Evolutionary conservation across 495 filamentous ascomycete genomes (phyloP).

Genomic region (Hypoxylon perforatum): DNA sequence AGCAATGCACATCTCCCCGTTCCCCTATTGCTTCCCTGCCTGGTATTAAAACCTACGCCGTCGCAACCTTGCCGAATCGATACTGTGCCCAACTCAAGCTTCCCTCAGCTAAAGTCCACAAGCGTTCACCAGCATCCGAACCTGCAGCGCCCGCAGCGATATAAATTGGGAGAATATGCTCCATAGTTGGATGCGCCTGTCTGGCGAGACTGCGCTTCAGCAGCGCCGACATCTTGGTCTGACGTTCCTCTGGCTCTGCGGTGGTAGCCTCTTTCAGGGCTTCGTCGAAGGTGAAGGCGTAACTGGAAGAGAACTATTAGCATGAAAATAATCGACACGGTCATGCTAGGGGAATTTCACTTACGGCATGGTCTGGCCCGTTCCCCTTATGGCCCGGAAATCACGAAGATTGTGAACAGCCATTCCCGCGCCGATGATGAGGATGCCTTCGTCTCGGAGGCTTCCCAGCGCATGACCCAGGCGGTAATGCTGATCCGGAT

Average conservation of each 20-base stretch:
- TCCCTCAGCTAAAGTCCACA: slow-evolving; percentile 69
- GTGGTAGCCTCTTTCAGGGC: slow-evolving; percentile 71
- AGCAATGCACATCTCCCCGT: no score
- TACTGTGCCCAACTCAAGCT: slow-evolving; percentile 74
- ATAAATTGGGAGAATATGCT: slow-evolving; percentile 69
- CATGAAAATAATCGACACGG: not conserved
- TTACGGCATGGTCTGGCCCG: slow-evolving; percentile 54
- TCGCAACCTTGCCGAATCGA: no score
- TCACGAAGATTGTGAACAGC: slow-evolving; percentile 77
- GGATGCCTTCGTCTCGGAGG: slow-evolving; percentile 72
- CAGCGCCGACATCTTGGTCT: slow-evolving; percentile 65
- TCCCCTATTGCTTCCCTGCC: no score
- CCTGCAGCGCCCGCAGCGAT: slow-evolving; percentile 71
- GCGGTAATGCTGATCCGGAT: slow-evolving; percentile 69
- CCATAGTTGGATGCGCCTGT: slow-evolving; percentile 72
- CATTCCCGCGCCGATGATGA: slow-evolving; percentile 77
- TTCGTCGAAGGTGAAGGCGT: slow-evolving; percentile 71
- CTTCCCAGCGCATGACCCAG: slow-evolving; percentile 69
- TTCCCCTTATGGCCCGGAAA: slow-evolving; percentile 55
- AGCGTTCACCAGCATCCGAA: slow-evolving; percentile 61
- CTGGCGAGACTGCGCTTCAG: slow-evolving; percentile 69
- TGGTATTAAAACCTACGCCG: no score
- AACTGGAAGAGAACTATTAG: slow-evolving; percentile 40
- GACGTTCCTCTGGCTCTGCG: slow-evolving; percentile 59
- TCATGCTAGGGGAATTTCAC: not conserved